Evolutionary conservation across 768 basidiomycete genomes (phyloP).

Genomic region (Lentinula edodes): DNA sequence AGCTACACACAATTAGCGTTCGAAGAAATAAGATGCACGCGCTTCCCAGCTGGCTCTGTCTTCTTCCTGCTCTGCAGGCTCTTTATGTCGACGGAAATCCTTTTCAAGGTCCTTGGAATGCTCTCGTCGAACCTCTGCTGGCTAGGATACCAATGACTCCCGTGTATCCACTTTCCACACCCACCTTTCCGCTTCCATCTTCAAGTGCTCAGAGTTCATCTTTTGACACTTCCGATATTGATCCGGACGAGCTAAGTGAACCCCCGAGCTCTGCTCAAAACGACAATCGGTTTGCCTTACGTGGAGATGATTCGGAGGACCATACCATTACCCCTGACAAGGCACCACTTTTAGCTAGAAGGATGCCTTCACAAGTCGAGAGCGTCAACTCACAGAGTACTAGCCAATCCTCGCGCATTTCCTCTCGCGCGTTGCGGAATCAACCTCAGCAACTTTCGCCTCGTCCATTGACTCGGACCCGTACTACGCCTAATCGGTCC

Average conservation of each 20-base stretch:
- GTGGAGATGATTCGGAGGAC: constrained; percentile 48
- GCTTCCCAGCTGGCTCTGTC: constrained; percentile 93
- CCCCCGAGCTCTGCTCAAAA: constrained; percentile 34
- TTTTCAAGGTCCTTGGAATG: constrained; percentile 91
- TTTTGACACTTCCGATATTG: constrained; percentile 34
- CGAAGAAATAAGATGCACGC: constrained; percentile 84
- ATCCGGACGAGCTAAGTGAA: constrained; percentile 56
- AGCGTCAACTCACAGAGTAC: background rate
- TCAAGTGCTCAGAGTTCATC: constrained; percentile 32
- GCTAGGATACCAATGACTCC: constrained; percentile 57
- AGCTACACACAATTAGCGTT: constrained; percentile 84
- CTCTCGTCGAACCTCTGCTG: constrained; percentile 80
- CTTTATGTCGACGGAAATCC: constrained; percentile 94
- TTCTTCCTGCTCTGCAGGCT: constrained; percentile 78
- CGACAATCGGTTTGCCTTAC: constrained; percentile 16
- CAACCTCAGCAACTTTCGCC: constrained; percentile 16
- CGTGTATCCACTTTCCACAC: constrained; percentile 61
- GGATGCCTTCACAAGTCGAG: constrained; percentile 32
- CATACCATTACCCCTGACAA: constrained; percentile 69
- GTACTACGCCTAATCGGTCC: constrained; percentile 66
- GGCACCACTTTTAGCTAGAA: constrained; percentile 46
- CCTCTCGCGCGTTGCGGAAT: constrained; percentile 15
- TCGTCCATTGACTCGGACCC: constrained; percentile 58
- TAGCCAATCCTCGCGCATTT: constrained; percentile 17
- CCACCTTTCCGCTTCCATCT: constrained; percentile 48